Evolutionary conservation across 2,329 filamentous ascomycete species (phyloP).

Genomic region (Calcarisporium arbuscula): DNA sequence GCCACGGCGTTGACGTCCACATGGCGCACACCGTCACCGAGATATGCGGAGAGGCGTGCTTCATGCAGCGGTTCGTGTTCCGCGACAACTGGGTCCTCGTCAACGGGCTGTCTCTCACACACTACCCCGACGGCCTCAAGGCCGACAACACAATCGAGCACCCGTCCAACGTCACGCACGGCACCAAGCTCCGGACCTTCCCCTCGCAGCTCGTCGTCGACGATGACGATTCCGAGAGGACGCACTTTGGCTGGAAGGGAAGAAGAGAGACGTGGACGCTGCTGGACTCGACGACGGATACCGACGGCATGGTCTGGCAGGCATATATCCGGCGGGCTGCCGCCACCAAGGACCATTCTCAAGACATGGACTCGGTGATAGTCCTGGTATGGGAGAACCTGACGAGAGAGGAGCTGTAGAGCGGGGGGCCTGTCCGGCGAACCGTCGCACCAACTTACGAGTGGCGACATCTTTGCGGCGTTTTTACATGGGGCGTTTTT

Average conservation of each 20-base stretch:
- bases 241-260: conserved; percentile 28
- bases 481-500: no score
- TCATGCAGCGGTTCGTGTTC: conserved; percentile 40
- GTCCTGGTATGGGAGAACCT: conserved; percentile 32
- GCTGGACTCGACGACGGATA: conserved; percentile 29
- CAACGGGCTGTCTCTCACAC: conserved; percentile 38
- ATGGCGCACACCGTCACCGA: conserved; percentile 35
- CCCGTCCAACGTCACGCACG: neutral
- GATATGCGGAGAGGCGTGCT: conserved; percentile 38
- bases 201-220: conserved; percentile 26
- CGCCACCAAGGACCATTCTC: conserved; percentile 15
- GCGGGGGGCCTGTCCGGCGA: no score
- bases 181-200: conserved; percentile 10
- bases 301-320: conserved; percentile 37
- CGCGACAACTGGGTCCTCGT: conserved; percentile 40
- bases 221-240: conserved; percentile 19
- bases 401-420: neutral
- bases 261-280: conserved; percentile 33
- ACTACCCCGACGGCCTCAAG: conserved; percentile 32
- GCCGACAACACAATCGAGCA: neutral
- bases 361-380: conserved; percentile 31
- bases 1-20: conserved; percentile 32
- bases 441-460: no score
- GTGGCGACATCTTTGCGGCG: conserved; percentile 2
- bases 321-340: conserved; percentile 33